These are phyloP conservation scores for Hagleromyces aurorensis DNA, from an alignment of 805 yeast genomes.

Conservation along the genomic window DNA sequence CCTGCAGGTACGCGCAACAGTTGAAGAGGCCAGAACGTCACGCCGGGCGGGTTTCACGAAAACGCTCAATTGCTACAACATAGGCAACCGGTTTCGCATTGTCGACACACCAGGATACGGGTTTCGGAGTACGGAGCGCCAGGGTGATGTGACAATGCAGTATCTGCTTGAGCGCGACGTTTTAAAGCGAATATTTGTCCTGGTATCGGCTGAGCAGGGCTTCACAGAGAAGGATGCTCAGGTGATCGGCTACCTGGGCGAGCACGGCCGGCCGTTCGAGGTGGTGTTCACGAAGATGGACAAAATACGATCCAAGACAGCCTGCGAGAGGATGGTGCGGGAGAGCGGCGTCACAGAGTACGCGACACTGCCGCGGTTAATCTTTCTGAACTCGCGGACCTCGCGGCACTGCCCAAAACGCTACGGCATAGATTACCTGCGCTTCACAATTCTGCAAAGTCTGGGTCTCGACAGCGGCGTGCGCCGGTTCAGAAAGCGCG, in stretches of 20 bases:
- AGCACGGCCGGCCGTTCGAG: conserved; percentile 60
- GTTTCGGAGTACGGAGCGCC: conserved; percentile 49
- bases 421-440: conserved; percentile 47
- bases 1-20: conserved; percentile 24
- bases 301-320: conserved; percentile 34
- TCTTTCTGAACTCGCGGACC: conserved; percentile 45
- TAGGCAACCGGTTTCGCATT: conserved; percentile 54
- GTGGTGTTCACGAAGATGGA: conserved; percentile 75
- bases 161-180: conserved; percentile 50
- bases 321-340: conserved; percentile 34
- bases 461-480: conserved; percentile 45
- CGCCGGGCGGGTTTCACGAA: conserved; percentile 48
- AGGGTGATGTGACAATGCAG: conserved; percentile 61
- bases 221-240: conserved; percentile 47
- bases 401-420: conserved; percentile 32
- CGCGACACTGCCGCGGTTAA: conserved; percentile 34
- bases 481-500: no score
- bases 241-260: conserved; percentile 43
- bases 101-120: conserved; percentile 95
- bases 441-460: conserved; percentile 44
- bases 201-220: conserved; percentile 56
- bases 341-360: conserved; percentile 36
- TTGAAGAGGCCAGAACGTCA: conserved; percentile 46
- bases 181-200: conserved; percentile 50
- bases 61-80: conserved; percentile 62